These are phyloP conservation scores for Ministeria vibrans DNA, from an alignment of 78 protist genomes.

Conservation along the genomic window DNA sequence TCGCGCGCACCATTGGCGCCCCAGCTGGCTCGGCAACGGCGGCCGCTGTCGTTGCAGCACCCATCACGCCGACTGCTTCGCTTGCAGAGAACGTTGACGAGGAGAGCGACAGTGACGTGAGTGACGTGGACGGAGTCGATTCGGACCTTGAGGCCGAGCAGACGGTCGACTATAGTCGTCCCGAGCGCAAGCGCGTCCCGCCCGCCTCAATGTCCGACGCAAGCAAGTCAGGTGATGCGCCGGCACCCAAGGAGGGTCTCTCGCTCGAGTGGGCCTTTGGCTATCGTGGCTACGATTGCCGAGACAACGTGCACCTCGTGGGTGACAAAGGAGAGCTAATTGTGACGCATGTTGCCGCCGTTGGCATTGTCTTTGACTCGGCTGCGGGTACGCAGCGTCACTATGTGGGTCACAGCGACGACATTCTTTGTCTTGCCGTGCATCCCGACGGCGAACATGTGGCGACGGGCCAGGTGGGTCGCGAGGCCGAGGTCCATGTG, in stretches of 20 bases:
- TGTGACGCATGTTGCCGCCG: constrained; percentile 12
- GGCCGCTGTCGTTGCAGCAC: not conserved
- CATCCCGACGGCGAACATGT: constrained; percentile 6
- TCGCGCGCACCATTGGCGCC: not conserved
- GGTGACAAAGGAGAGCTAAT: no score
- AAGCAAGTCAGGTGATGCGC: not conserved
- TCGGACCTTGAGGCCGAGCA: not conserved
- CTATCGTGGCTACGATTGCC: constrained; percentile 27
- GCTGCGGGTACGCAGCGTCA: constrained; percentile 13
- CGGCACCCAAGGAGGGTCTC: not conserved
- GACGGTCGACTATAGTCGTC: not conserved
- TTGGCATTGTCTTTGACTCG: constrained; percentile 24
- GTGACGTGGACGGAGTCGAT: not conserved
- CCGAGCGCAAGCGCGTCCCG: not conserved
- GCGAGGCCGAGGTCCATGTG: constrained; percentile 3
- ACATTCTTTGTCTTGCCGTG: constrained; percentile 4
- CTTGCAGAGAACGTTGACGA: no score
- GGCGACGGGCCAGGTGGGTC: constrained; percentile 52
- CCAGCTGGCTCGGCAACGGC: not conserved
- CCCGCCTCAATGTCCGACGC: not conserved
- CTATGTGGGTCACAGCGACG: constrained; percentile 20
- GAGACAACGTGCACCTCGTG: not conserved
- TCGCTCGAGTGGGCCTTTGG: constrained; percentile 38
- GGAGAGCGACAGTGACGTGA: not conserved
- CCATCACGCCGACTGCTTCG: not conserved